A percentile compares a stretch with the other conserved stretches of the same genome.
Evolutionary conservation across 2,329 filamentous ascomycete genomes (phyloP).

Genomic region (Trichoderma oligosporum): DNA sequence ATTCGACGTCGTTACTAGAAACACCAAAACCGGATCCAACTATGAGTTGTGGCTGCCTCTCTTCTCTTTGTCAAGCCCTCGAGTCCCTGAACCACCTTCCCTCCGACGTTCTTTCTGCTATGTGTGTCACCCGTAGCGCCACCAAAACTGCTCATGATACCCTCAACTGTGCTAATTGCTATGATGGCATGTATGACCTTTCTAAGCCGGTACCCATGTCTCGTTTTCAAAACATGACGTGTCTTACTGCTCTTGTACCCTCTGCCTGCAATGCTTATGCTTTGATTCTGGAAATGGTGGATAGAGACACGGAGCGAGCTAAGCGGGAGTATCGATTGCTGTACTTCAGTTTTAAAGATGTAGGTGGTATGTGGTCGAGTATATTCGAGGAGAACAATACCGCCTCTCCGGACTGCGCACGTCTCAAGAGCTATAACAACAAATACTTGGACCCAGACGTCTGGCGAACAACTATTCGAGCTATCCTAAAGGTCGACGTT

Average conservation of each 20-base stretch:
- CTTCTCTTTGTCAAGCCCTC: conserved; percentile 48
- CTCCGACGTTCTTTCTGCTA: conserved; percentile 42
- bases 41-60: conserved; percentile 46
- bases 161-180: conserved; percentile 50
- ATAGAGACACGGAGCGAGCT: conserved; percentile 47
- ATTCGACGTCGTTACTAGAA: background rate
- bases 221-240: conserved; percentile 56
- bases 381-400: conserved; percentile 25
- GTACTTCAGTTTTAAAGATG: conserved; percentile 42
- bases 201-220: conserved; percentile 42
- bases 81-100: conserved; percentile 48
- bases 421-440: conserved; percentile 36
- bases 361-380: conserved; percentile 49
- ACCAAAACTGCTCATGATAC: conserved; percentile 48
- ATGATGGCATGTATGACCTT: conserved; percentile 36
- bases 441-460: conserved; percentile 47
- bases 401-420: conserved; percentile 21
- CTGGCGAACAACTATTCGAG: conserved; percentile 53
- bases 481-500: conserved; percentile 54
- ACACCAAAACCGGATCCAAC: conserved; percentile 28
- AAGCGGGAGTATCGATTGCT: conserved; percentile 40
- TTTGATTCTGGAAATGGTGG: conserved; percentile 51
- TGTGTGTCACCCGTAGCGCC: conserved; percentile 47
- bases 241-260: conserved; percentile 55
- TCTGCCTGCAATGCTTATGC: conserved; percentile 56